A percentile compares a stretch with the other conserved stretches of the same genome.
Evolutionary conservation across 176 grass and related monocot species (phyloP).

Genomic region (Aegilops tauschii): DNA sequence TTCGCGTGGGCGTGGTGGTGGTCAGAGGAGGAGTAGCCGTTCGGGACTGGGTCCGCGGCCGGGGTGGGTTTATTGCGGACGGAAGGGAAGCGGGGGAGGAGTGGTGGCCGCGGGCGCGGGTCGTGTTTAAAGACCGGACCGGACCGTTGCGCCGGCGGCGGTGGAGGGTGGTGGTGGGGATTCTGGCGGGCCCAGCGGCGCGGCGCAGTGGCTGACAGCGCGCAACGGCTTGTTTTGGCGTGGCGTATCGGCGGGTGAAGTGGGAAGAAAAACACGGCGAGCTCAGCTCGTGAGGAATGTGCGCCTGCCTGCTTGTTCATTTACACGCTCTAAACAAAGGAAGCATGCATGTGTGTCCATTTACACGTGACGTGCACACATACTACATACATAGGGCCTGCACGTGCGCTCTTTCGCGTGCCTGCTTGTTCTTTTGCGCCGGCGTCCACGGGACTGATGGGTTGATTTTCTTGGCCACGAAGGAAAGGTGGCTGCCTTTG

Average conservation of each 20-base stretch:
- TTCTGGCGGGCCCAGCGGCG: background rate
- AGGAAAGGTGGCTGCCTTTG: background rate
- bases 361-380: background rate
- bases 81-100: background rate
- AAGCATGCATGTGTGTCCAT: too few relatives aligned
- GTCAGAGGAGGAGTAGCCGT: conserved; percentile 16
- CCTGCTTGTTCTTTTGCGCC: too few relatives aligned
- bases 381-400: background rate
- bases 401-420: background rate
- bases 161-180: background rate
- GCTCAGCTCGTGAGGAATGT: too few relatives aligned
- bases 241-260: background rate
- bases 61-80: background rate
- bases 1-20: background rate
- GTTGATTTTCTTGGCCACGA: background rate
- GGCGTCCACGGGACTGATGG: background rate
- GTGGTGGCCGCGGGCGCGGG: background rate
- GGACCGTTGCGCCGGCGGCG: conserved; percentile 9
- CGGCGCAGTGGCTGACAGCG: background rate
- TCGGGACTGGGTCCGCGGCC: background rate
- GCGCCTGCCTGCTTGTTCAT: too few relatives aligned
- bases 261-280: background rate
- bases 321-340: too few relatives aligned
- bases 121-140: conserved; percentile 20
- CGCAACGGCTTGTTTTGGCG: conserved; percentile 2